phyloP scores from a whole-genome alignment of 1,139 yeast species.

The Groenewaldozyma auringiensis region DNA sequence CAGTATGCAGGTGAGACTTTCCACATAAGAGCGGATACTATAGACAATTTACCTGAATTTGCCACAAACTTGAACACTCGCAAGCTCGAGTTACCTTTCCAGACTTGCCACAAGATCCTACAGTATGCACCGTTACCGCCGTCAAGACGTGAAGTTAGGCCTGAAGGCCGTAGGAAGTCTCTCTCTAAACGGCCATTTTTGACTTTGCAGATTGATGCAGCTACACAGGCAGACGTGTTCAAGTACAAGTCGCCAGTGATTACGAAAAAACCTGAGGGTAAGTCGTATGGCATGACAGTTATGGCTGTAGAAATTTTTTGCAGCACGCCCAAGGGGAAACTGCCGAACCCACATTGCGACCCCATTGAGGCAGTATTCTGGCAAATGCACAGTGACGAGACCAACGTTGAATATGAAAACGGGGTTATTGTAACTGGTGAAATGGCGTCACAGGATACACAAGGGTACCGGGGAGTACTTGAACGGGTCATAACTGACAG shows the following conservation, averaged over 20 bases:
- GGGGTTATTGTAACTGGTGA: slow-evolving; percentile 18
- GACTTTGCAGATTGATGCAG: slow-evolving; percentile 16
- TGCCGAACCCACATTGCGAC: slow-evolving; percentile 65
- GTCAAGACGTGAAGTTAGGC: slow-evolving; percentile 17
- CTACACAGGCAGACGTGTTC: slow-evolving; percentile 16
- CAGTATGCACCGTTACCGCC: slow-evolving; percentile 35
- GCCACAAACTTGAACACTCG: neutral
- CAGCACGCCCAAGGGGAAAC: slow-evolving; percentile 40
- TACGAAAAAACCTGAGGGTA: slow-evolving; percentile 1
- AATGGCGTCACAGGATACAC: too few species aligned
- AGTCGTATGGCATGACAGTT: slow-evolving; percentile 38
- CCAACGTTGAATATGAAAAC: slow-evolving; percentile 12
- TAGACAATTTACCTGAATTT: slow-evolving; percentile 20
- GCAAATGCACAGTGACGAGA: slow-evolving; percentile 31
- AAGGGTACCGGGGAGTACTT: slow-evolving; percentile 10
- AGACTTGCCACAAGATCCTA: slow-evolving; percentile 2
- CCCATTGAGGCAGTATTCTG: slow-evolving; percentile 55
- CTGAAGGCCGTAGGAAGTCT: neutral
- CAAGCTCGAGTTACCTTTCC: neutral
- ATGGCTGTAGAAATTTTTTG: slow-evolving; percentile 63
- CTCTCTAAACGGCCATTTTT: neutral
- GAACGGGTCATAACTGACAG: slow-evolving; percentile 12
- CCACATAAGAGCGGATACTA: slow-evolving; percentile 30
- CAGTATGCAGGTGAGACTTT: slow-evolving; percentile 62
- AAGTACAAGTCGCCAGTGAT: slow-evolving; percentile 16